Base-by-base conservation (phyloP, 345 rosid species). In the Dipteronia sinensis region DNA sequence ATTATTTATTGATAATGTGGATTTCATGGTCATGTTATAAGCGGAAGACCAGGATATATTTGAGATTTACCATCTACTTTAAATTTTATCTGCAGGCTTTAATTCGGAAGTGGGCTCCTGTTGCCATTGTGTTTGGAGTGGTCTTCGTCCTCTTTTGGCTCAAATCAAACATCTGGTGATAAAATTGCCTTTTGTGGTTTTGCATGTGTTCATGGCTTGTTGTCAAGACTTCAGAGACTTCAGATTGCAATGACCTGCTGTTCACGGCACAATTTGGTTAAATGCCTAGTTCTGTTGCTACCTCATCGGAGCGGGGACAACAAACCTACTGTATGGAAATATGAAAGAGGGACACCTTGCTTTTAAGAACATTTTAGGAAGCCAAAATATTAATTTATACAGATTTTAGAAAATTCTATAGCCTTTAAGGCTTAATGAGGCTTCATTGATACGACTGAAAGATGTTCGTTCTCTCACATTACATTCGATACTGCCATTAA, bases 81-180 rank as follows among this genome's bases (percentile, higher is more conserved):
- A 44, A 31, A 16, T n/a, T 72, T 65, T 73, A 56, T 49, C 62
- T 86, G 91, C 86, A 96, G 98, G 99, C 99, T 56, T 86, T 94
- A 67, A 94, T 94, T 84, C 87, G 96, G 74, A 97, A 97, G 78
- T 97, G 98, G 98, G 99, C 98, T 27, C 98, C 99, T 17, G 97
- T 94, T 7, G 98, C 94, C 4, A 87, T 97, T 16, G 97, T 97
- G 67, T 78, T 97, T 3, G 98, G 98, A 74, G 94, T 97, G 10
- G 99, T 94, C 49, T 94, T 91, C 85, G 86, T 97, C 79, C 93
- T 96, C 76, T 96, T 96, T 81, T 96, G 99, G 98, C 94, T 91
- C 81, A 96, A 94, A 86, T 67, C 80, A 49, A 96, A 94, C 86
- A 66, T 93, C 51, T 95, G 98, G 98, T 95, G 89, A 93, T 81